phyloP scores from a whole-genome alignment of 768 basidiomycete genomes.

The Tylopilus rubrobrunneus region DNA sequence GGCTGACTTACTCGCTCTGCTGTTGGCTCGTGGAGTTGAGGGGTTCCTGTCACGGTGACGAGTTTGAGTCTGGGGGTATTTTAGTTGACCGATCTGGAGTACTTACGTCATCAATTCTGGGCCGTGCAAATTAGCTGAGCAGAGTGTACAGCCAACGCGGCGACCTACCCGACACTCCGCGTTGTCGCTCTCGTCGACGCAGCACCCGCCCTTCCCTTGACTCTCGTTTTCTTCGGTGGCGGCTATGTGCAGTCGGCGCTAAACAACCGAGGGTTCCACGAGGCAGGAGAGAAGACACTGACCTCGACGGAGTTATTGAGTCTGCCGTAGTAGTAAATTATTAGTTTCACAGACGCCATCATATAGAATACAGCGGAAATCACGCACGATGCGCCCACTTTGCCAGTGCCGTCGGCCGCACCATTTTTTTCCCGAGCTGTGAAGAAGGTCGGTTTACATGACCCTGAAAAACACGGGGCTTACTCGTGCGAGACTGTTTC shows the following conservation, averaged over 20 bases:
- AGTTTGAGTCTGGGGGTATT: constrained; percentile 10
- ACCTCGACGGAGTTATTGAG: constrained; percentile 24
- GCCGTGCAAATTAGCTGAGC: background rate
- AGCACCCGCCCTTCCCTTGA: constrained; percentile 20
- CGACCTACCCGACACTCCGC: constrained; percentile 11
- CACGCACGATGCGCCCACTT: constrained; percentile 24
- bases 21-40: constrained; percentile 20
- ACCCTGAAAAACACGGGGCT: constrained; percentile 18
- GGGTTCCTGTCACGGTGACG: constrained; percentile 22
- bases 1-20: constrained; percentile 30
- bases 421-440: constrained; percentile 18
- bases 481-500: constrained; percentile 39
- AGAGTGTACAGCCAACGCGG: background rate
- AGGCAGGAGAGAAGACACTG: constrained; percentile 15
- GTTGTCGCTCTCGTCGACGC: constrained; percentile 17
- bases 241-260: constrained; percentile 19
- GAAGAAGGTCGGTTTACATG: constrained; percentile 1
- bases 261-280: background rate
- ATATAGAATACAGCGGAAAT: background rate
- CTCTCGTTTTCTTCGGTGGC: constrained; percentile 41
- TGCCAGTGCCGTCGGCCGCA: constrained; percentile 3
- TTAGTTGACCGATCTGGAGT: constrained; percentile 12
- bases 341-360: background rate
- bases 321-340: constrained; percentile 12
- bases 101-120: constrained; percentile 34